Evolutionary conservation across 495 filamentous ascomycete species (phyloP).

Genomic region (Penicillium riverlandense): DNA sequence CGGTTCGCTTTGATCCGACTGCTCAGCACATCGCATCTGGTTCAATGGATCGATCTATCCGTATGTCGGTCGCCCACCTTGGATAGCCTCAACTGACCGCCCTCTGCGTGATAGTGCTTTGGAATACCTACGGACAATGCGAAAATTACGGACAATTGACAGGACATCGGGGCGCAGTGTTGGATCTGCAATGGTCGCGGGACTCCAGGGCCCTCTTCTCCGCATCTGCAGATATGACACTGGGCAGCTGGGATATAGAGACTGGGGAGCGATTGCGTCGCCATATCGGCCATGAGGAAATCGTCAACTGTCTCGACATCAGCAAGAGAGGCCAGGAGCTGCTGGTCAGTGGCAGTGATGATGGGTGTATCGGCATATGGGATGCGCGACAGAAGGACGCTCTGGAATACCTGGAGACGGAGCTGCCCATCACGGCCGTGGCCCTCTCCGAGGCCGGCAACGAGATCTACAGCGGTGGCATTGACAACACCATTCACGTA

Average conservation of each 20-base stretch:
- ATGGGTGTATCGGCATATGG: constrained; percentile 94
- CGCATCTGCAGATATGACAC: constrained; percentile 82
- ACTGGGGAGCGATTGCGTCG: constrained; percentile 80
- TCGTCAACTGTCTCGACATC: constrained; percentile 84
- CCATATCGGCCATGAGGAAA: constrained; percentile 88
- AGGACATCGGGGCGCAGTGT: constrained; percentile 82
- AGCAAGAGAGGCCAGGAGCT: constrained; percentile 84
- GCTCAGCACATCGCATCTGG: constrained; percentile 89
- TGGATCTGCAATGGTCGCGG: constrained; percentile 94
- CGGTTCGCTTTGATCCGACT: constrained; percentile 81
- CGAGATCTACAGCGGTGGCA: constrained; percentile 90
- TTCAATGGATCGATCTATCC: constrained; percentile 87
- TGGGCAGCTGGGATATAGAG: constrained; percentile 93
- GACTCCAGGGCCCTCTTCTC: constrained; percentile 88
- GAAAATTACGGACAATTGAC: constrained; percentile 85
- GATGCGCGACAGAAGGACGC: constrained; percentile 89
- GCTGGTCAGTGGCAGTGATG: constrained; percentile 81
- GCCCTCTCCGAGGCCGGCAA: constrained; percentile 88
- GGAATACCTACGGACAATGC: constrained; percentile 85
- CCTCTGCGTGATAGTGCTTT: constrained; percentile 57
- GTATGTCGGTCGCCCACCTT: constrained; percentile 41
- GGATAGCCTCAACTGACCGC: neutral
- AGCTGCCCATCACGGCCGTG: constrained; percentile 88
- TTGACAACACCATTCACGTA: constrained; percentile 95
- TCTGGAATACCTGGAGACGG: constrained; percentile 79